Percentiles rank a stretch among this genome's conserved stretches.
Conservation (phyloP, 257 asterid genomes). For the Gentiana macrophylla region DNA sequence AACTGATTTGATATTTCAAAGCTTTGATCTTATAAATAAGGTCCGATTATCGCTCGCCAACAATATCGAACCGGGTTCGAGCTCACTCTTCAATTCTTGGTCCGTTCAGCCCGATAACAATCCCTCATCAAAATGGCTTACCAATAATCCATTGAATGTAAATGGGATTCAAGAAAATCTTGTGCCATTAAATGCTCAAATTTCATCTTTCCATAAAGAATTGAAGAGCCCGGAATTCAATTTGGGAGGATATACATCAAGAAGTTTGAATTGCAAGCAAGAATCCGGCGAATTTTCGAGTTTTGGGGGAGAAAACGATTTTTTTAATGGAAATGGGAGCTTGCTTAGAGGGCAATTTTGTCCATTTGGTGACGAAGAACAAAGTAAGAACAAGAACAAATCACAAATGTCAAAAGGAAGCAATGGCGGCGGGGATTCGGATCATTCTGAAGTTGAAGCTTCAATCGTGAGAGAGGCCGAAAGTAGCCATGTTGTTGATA, state of each 20-base stretch:
- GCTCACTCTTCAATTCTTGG: slow-evolving; percentile 16
- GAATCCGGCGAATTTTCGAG: slow-evolving; percentile 19
- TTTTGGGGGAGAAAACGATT: slow-evolving; percentile 6
- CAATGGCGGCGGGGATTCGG: slow-evolving; percentile 34
- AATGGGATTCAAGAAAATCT: not conserved
- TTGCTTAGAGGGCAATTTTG: slow-evolving; percentile 17
- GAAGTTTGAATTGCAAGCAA: slow-evolving; percentile 12
- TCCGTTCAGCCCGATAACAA: slow-evolving; percentile 21
- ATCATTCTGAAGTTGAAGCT: slow-evolving; percentile 59
- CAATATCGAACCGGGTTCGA: slow-evolving; percentile 8
- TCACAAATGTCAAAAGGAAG: slow-evolving; percentile 38
- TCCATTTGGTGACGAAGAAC: not conserved
- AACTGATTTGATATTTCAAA: slow-evolving; percentile 15
- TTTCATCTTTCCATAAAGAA: not conserved
- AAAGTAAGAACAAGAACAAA: slow-evolving; percentile 20
- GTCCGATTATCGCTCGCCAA: slow-evolving; percentile 18
- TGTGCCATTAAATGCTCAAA: not conserved
- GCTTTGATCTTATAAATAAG: slow-evolving; percentile 20
- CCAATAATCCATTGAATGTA: slow-evolving; percentile 10
- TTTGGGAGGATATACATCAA: not conserved
- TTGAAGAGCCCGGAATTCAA: not conserved
- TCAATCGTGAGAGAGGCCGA: slow-evolving; percentile 53
- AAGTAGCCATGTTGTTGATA: slow-evolving; percentile 37
- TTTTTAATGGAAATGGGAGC: slow-evolving; percentile 14
- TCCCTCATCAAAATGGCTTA: slow-evolving; percentile 22